Conservation (phyloP, 2,329 filamentous ascomycete species). For the Shiraia bambusicola region DNA sequence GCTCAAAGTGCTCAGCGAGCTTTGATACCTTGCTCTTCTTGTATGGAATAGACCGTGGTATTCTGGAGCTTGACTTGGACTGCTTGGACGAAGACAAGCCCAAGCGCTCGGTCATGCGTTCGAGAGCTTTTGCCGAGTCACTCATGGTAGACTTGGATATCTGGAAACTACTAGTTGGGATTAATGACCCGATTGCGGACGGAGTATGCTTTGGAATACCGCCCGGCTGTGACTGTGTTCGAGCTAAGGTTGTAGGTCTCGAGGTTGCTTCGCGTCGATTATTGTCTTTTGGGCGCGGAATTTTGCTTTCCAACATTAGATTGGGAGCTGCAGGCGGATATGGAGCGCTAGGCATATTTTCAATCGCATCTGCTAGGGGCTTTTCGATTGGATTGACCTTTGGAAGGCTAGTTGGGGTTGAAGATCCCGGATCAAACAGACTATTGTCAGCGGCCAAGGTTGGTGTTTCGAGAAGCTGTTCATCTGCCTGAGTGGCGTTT, state of each 20-base stretch:
- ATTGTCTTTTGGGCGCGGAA: conserved; percentile 42
- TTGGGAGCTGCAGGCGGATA: conserved; percentile 18
- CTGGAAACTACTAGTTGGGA: conserved; percentile 20
- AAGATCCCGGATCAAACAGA: conserved; percentile 27
- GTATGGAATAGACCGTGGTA: conserved; percentile 73
- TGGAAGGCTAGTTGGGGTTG: conserved; percentile 30
- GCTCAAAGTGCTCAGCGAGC: conserved; percentile 94
- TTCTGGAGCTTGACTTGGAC: conserved; percentile 66
- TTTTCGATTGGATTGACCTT: conserved; percentile 41
- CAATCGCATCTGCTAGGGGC: conserved; percentile 36
- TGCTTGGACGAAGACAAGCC: conserved; percentile 66
- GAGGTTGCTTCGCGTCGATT: conserved; percentile 33
- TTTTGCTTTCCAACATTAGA: conserved; percentile 37
- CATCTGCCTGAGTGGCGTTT: conserved; percentile 20
- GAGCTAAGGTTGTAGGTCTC: conserved; percentile 27
- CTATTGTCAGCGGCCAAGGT: conserved; percentile 21
- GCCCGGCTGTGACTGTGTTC: conserved; percentile 43
- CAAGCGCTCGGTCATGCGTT: conserved; percentile 75
- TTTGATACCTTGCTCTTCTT: conserved; percentile 81
- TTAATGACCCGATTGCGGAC: conserved; percentile 16
- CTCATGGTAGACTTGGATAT: conserved; percentile 29
- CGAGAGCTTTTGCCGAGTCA: conserved; percentile 49
- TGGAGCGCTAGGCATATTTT: conserved; percentile 37
- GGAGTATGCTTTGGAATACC: conserved; percentile 27
- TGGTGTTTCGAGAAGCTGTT: conserved; percentile 31